These are phyloP conservation scores for Boletus reticulatus DNA, from an alignment of 768 basidiomycete genomes.

Conservation along the genomic window DNA sequence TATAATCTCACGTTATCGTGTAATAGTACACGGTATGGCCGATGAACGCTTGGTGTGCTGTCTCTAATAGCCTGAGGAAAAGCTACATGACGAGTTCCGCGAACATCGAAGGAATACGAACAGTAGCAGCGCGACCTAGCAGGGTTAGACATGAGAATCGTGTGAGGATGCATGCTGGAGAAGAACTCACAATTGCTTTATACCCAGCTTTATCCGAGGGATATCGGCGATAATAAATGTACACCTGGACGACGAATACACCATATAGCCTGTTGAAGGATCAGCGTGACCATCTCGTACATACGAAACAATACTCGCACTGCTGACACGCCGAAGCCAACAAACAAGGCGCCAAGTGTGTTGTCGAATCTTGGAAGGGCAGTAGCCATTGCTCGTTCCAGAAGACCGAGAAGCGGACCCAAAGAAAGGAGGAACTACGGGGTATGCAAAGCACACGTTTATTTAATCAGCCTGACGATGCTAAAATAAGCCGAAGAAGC, in stretches of 20 bases:
- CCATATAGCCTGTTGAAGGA: constrained; percentile 45
- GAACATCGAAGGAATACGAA: constrained; percentile 13
- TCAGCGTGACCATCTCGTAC: constrained; percentile 13
- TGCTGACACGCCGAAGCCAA: constrained; percentile 55
- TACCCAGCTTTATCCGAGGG: constrained; percentile 50
- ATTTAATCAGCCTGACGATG: background rate
- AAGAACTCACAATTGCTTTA: constrained; percentile 48
- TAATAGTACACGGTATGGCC: constrained; percentile 55
- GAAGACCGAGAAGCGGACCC: background rate
- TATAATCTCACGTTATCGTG: constrained; percentile 44
- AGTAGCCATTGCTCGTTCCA: constrained; percentile 18
- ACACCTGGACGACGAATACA: constrained; percentile 51
- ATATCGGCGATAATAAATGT: constrained; percentile 54
- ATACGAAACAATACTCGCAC: constrained; percentile 19
- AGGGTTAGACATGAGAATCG: background rate
- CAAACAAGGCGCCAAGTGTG: constrained; percentile 59
- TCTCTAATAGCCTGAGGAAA: constrained; percentile 42
- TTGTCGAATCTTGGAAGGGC: constrained; percentile 31
- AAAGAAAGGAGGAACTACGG: background rate
- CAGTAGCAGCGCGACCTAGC: constrained; percentile 35
- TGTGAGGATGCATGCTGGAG: background rate
- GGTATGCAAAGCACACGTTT: background rate
- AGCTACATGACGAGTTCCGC: background rate
- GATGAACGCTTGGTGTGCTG: constrained; percentile 49
- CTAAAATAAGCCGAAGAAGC: constrained; percentile 9